Evolutionary conservation across 1,284 basidiomycete species (phyloP), one percentile per base, ranked within the genome.

Genomic region (Cerioporus squamosus): DNA sequence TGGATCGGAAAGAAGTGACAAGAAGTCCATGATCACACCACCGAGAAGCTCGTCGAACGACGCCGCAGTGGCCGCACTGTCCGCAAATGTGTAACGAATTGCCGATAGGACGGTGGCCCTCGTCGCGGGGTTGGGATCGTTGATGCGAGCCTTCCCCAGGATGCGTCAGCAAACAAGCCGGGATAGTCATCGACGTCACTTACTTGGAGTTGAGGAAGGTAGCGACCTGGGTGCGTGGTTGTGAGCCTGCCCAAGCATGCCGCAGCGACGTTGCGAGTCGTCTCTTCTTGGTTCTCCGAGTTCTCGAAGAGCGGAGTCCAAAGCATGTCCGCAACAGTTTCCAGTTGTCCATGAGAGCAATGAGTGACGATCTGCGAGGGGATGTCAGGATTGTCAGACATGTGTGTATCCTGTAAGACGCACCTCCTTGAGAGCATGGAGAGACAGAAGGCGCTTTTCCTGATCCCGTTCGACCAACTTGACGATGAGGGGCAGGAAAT

Each of bases 181-280:
- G 2, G 40, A 48, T 4, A 14, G 42, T 18, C 18, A 3, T 18
- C 12, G n/a, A 18, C 22, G 14, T 3, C 1, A 73, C 84, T 62
- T 68, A 93, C 90, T 70, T 97, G 94, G n/a, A 98, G 84, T 67
- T 96, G 93, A 6, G 91, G 94, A 15, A 99, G 79, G 73, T 96
- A 98, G 66, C 89, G 87, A 1, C 87, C 84, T 5, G 97, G 94
- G 55, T 97, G 90, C 1, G 93, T 93, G 0, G 92, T 93, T 0
- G 95, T 97, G 43, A 99, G 81, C 73, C 98, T 96, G 46, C 97
- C 97, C 18, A 99, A 83, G 72, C 97, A 99, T 20, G 97, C 96
- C 45, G 97, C 95, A 33, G 95, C 94, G 57, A 98, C 93, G 71
- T 97, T 98, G 55, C 96, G 81, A 3, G 94, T 91, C 3, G 91